Evolutionary conservation across 257 asterid genomes (phyloP).

Genomic region (Echites panduratus): DNA sequence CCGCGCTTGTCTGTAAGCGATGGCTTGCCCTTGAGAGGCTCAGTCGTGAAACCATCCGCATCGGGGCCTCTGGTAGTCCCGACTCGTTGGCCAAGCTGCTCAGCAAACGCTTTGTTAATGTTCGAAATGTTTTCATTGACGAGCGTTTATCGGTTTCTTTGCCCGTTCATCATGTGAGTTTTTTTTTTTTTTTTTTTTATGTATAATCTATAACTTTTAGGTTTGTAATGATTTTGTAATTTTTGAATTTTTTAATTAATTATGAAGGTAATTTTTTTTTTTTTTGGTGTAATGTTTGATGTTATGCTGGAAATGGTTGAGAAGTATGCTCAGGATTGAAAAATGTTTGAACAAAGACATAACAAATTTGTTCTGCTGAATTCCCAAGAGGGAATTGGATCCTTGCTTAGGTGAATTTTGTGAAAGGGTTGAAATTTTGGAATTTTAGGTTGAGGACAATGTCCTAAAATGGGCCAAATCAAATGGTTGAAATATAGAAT

Average conservation of each 20-base stretch:
- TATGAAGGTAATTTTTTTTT: neutral
- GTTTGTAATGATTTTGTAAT: neutral
- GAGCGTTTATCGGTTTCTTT: slow-evolving; percentile 51
- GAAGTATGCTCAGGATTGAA: neutral
- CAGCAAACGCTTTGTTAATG: slow-evolving; percentile 44
- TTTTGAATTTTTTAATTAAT: neutral
- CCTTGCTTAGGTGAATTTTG: neutral
- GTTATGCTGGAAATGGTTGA: neutral
- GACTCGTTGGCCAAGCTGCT: slow-evolving; percentile 46
- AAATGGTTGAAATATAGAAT: neutral
- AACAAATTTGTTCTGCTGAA: slow-evolving; percentile 2
- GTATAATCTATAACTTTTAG: neutral
- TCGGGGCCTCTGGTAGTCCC: slow-evolving; percentile 68
- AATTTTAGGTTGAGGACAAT: neutral
- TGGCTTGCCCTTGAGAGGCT: slow-evolving; percentile 85
- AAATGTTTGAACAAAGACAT: neutral
- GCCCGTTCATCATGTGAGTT: slow-evolving; percentile 45
- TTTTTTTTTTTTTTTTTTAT: neutral
- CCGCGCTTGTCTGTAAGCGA: slow-evolving; percentile 75
- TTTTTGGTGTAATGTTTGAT: neutral
- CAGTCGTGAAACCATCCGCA: slow-evolving; percentile 60
- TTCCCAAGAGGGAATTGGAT: neutral
- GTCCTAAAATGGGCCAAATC: neutral
- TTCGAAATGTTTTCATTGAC: slow-evolving; percentile 42
- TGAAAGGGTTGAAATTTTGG: neutral